These are phyloP conservation scores for Russula dissimulans DNA, from an alignment of 768 basidiomycete species.

Conservation along the genomic window DNA sequence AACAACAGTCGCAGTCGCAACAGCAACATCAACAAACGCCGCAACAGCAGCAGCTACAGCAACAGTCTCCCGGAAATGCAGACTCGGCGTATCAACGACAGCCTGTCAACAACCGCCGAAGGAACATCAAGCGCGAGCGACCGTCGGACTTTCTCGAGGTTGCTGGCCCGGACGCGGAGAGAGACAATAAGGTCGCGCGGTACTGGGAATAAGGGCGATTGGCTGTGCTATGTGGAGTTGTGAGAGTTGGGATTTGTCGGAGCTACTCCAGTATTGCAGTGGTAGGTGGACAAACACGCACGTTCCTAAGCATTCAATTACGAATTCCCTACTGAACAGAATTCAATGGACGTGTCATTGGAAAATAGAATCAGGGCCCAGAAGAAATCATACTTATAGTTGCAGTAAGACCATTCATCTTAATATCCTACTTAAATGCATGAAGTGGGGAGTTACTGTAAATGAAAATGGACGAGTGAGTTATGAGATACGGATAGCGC, in stretches of 20 bases:
- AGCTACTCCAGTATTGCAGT: not conserved
- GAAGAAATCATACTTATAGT: too few species aligned
- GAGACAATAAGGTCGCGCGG: constrained; percentile 54
- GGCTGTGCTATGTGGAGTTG: not conserved
- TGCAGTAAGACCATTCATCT: too few species aligned
- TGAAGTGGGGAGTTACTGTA: not conserved
- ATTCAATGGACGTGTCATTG: too few species aligned
- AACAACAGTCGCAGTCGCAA: constrained; percentile 35
- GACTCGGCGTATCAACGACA: constrained; percentile 85
- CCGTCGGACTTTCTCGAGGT: constrained; percentile 81
- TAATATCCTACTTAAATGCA: too few species aligned
- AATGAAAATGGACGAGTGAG: too few species aligned
- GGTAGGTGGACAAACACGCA: too few species aligned
- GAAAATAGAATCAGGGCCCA: too few species aligned
- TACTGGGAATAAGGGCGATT: constrained; percentile 62
- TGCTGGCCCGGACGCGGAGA: constrained; percentile 36
- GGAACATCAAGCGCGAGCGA: constrained; percentile 70
- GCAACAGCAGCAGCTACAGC: constrained; percentile 33
- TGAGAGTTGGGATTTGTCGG: not conserved
- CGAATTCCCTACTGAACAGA: too few species aligned
- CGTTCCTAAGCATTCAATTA: too few species aligned
- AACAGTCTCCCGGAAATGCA: constrained; percentile 56
- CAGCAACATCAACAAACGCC: constrained; percentile 27
- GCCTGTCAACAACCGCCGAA: constrained; percentile 71
- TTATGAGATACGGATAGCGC: too few species aligned